These are phyloP conservation scores for Aspergillus affinis DNA, from an alignment of 495 filamentous ascomycete species.

Conservation along the genomic window DNA sequence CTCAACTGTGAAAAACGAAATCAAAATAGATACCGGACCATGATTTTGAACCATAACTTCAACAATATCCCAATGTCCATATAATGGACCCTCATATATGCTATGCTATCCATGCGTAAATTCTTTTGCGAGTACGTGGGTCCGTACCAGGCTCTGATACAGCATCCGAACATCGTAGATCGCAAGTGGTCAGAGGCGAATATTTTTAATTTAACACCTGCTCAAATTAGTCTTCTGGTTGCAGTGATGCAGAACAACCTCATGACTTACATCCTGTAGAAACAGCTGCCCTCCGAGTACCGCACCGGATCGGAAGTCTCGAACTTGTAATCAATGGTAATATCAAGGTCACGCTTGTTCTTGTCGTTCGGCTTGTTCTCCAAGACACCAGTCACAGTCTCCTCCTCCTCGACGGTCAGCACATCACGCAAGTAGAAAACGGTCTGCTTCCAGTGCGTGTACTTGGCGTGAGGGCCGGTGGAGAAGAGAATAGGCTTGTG, in stretches of 20 bases:
- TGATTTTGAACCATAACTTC: slow-evolving; percentile 6
- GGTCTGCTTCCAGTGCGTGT: slow-evolving; percentile 94
- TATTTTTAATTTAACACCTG: slow-evolving; percentile 47
- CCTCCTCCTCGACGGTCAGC: slow-evolving; percentile 77
- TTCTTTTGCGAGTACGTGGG: slow-evolving; percentile 10
- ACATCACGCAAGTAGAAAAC: slow-evolving; percentile 87
- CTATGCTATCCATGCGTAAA: slow-evolving; percentile 32
- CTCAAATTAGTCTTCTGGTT: slow-evolving; percentile 24
- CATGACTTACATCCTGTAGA: slow-evolving; percentile 81
- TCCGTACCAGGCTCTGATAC: slow-evolving; percentile 9
- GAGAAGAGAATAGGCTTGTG: slow-evolving; percentile 84
- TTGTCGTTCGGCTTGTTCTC: slow-evolving; percentile 86
- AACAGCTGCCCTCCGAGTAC: slow-evolving; percentile 64
- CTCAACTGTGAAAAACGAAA: slow-evolving; percentile 24
- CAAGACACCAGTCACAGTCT: slow-evolving; percentile 68
- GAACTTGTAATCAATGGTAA: slow-evolving; percentile 79
- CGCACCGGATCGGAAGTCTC: slow-evolving; percentile 71
- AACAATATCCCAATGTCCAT: slow-evolving; percentile 23
- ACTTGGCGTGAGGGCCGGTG: slow-evolving; percentile 85
- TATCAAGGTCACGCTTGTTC: slow-evolving; percentile 94
- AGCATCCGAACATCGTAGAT: slow-evolving; percentile 19
- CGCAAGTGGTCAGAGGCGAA: slow-evolving; percentile 21
- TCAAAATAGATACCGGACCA: slow-evolving; percentile 10
- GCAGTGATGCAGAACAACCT: not conserved
- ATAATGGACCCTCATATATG: slow-evolving; percentile 27